Conservation (phyloP, 768 basidiomycete genomes). For the Bullera alba region DNA sequence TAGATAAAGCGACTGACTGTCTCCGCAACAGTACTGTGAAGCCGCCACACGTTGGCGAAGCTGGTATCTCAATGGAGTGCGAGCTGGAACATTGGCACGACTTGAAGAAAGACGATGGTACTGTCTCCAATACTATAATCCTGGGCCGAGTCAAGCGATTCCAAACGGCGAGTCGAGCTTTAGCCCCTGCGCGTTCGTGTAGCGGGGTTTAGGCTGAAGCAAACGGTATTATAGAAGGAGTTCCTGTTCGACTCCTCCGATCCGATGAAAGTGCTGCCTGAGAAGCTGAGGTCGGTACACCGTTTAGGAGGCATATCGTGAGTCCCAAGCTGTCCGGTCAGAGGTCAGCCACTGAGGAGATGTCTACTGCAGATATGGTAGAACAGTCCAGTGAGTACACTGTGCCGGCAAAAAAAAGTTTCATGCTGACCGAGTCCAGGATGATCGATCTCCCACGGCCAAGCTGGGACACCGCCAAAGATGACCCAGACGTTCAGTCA, state of each 20-base stretch:
- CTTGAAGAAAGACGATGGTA: slow-evolving; percentile 14
- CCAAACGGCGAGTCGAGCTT: slow-evolving; percentile 43
- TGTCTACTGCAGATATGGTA: slow-evolving; percentile 22
- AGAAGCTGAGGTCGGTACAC: slow-evolving; percentile 37
- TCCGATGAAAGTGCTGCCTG: slow-evolving; percentile 26
- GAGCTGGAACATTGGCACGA: slow-evolving; percentile 35
- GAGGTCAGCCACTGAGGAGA: slow-evolving; percentile 17
- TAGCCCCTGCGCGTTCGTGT: no score
- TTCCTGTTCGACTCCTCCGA: slow-evolving; percentile 31
- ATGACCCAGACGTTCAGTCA: slow-evolving; percentile 22
- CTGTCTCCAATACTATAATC: slow-evolving; percentile 26
- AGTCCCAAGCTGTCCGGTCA: slow-evolving; percentile 52
- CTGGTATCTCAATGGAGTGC: slow-evolving; percentile 48
- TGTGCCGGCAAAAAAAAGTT: neutral
- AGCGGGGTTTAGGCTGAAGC: neutral
- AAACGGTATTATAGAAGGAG: slow-evolving; percentile 22
- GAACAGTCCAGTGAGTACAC: slow-evolving; percentile 24
- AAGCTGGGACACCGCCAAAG: slow-evolving; percentile 49
- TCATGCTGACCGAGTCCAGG: slow-evolving; percentile 6
- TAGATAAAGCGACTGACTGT: neutral
- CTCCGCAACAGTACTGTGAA: slow-evolving; percentile 38
- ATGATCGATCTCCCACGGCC: slow-evolving; percentile 47
- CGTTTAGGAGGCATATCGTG: slow-evolving; percentile 58
- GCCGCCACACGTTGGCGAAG: slow-evolving; percentile 46
- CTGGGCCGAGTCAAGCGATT: slow-evolving; percentile 44